Evolutionary conservation across 2,329 filamentous ascomycete species (phyloP).

Genomic region (Pseudohalonectria lignicola): DNA sequence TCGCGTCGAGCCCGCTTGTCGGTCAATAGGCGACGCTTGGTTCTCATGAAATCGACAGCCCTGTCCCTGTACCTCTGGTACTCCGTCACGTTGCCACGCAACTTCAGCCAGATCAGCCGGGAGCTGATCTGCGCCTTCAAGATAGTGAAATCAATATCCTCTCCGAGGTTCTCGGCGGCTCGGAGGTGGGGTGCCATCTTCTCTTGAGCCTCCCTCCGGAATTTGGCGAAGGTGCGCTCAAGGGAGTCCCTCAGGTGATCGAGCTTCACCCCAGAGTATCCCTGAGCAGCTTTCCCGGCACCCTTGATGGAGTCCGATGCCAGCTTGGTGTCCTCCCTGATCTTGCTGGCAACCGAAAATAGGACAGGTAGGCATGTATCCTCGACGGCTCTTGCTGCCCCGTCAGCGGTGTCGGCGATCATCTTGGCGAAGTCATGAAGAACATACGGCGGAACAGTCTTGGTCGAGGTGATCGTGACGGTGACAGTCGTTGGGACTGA

Average conservation of each 20-base stretch:
- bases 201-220: not conserved
- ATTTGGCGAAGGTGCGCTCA: not conserved
- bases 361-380: not conserved
- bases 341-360: not conserved
- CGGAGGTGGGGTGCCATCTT: not conserved
- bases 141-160: slow-evolving; percentile 29
- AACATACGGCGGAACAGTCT: not conserved
- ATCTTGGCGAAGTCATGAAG: not conserved
- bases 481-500: slow-evolving; percentile 1
- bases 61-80: slow-evolving; percentile 35
- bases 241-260: not conserved
- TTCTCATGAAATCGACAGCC: slow-evolving; percentile 17
- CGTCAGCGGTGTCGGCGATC: not conserved
- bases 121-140: slow-evolving; percentile 41
- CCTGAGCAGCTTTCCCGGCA: not conserved
- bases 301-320: not conserved
- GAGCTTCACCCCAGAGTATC: not conserved
- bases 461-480: slow-evolving; percentile 1
- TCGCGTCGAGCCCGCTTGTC: not conserved
- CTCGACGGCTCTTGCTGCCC: not conserved
- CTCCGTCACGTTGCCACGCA: slow-evolving; percentile 33
- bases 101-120: slow-evolving; percentile 44
- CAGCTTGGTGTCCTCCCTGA: not conserved
- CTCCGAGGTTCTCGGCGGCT: slow-evolving; percentile 23
- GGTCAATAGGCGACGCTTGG: slow-evolving; percentile 10